phyloP scores from a whole-genome alignment of 495 filamentous ascomycete species.

The Podospora appendiculata region DNA sequence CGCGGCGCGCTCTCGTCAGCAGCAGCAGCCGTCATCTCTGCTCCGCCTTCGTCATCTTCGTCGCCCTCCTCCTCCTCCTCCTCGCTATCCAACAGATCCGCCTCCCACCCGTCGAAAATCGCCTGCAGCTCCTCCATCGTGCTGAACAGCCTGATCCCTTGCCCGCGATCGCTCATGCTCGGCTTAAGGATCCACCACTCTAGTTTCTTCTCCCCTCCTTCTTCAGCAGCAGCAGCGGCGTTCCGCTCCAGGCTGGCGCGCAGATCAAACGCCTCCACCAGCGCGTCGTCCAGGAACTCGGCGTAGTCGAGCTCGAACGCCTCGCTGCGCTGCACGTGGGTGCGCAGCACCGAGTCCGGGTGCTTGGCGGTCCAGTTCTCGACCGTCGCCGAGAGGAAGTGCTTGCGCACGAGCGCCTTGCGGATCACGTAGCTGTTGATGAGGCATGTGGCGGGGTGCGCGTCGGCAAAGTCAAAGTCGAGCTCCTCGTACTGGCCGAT shows the following conservation, averaged over 20 bases:
- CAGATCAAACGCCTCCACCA: constrained; percentile 83
- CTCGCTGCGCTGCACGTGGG: constrained; percentile 64
- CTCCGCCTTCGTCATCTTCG: constrained; percentile 12
- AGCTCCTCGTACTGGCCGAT: constrained; percentile 81
- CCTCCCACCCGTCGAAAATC: constrained; percentile 87
- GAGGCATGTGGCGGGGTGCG: constrained; percentile 50
- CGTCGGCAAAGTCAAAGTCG: constrained; percentile 66
- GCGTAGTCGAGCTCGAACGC: constrained; percentile 93
- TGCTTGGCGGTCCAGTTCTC: constrained; percentile 75
- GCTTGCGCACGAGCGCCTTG: constrained; percentile 95
- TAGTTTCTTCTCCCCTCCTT: constrained; percentile 1
- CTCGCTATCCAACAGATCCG: constrained; percentile 50
- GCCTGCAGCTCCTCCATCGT: constrained; percentile 67
- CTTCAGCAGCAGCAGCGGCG: not conserved
- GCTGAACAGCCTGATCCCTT: constrained; percentile 84
- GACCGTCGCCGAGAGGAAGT: constrained; percentile 77
- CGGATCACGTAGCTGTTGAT: constrained; percentile 86
- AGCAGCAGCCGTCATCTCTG: not conserved
- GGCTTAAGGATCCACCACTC: constrained; percentile 98
- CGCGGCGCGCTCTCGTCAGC: not conserved
- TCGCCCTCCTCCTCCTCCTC: constrained; percentile 43
- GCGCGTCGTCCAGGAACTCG: constrained; percentile 90
- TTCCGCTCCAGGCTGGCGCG: constrained; percentile 67
- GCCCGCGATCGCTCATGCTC: constrained; percentile 91
- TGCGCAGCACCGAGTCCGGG: constrained; percentile 57